These are phyloP conservation scores for Sporothrix pallida DNA, from an alignment of 2,329 filamentous ascomycete species.

Conservation along the genomic window DNA sequence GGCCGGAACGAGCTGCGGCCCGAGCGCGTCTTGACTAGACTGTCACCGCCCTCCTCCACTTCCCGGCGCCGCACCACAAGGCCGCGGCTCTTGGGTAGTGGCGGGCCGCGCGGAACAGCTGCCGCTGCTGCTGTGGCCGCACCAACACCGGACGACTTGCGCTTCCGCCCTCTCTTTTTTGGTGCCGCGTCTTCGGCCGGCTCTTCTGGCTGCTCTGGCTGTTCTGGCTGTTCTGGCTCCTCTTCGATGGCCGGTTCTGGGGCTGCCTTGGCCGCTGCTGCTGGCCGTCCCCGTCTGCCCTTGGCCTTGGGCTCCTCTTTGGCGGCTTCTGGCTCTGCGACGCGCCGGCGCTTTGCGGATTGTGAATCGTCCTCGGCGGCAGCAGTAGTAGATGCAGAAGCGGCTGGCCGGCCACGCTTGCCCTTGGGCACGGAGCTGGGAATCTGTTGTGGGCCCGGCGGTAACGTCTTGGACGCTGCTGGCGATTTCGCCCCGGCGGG, in stretches of 20 bases:
- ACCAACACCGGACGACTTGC: constrained; percentile 51
- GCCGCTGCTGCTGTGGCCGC: constrained; percentile 55
- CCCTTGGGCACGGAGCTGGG: background rate
- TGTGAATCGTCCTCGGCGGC: constrained; percentile 41
- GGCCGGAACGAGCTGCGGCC: constrained; percentile 80
- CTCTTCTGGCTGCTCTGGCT: constrained; percentile 8
- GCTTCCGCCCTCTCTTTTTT: constrained; percentile 38
- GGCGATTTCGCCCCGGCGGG: constrained; percentile 32
- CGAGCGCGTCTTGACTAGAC: constrained; percentile 68
- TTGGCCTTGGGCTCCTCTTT: constrained; percentile 33
- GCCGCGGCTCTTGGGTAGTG: constrained; percentile 60
- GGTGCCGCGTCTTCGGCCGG: constrained; percentile 11
- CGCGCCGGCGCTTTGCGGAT: constrained; percentile 35
- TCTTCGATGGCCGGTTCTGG: background rate
- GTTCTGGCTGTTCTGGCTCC: constrained; percentile 1
- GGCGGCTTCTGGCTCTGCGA: constrained; percentile 9
- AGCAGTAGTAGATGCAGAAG: constrained; percentile 37
- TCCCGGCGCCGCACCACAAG: constrained; percentile 59
- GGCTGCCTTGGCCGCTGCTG: constrained; percentile 1
- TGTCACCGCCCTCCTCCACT: constrained; percentile 48
- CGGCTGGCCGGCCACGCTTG: constrained; percentile 32
- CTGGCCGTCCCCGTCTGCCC: constrained; percentile 35
- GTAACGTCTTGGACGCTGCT: constrained; percentile 14
- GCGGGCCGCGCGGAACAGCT: constrained; percentile 58
- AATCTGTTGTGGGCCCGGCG: constrained; percentile 26